Evolutionary conservation across 306 rosid species (phyloP).

Genomic region (Benincasa hispida): DNA sequence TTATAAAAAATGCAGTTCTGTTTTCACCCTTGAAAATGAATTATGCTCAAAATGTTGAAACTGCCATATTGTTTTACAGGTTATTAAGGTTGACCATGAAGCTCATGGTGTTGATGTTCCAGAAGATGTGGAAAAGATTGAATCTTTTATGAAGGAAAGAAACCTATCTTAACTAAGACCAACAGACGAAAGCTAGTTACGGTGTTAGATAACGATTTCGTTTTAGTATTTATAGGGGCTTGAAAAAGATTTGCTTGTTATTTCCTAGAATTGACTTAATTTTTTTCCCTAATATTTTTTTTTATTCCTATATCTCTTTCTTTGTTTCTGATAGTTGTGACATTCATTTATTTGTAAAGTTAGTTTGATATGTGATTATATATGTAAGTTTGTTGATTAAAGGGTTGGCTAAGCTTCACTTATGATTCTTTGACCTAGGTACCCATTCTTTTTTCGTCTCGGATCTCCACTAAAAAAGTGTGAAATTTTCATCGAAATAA

Average conservation of each 20-base stretch:
- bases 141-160: constrained; percentile 58
- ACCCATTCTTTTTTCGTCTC: neutral
- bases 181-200: neutral
- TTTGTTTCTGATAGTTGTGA: neutral
- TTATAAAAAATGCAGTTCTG: too few species aligned
- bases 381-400: neutral
- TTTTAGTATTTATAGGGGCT: neutral
- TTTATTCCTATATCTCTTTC: neutral
- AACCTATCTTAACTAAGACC: constrained; percentile 34
- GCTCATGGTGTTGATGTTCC: constrained; percentile 94
- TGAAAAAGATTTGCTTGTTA: neutral
- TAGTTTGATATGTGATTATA: neutral
- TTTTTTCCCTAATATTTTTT: neutral
- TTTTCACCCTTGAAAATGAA: neutral
- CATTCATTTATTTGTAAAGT: neutral
- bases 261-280: neutral
- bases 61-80: constrained; percentile 27
- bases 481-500: too few species aligned
- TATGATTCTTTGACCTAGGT: neutral
- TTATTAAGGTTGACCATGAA: constrained; percentile 83
- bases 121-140: constrained; percentile 79
- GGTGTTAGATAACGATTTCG: neutral
- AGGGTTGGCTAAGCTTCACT: neutral
- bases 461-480: too few species aligned
- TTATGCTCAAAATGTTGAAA: neutral